A percentile compares a stretch with the other conserved stretches of the same genome.
These are phyloP conservation scores for Colletotrichum magnum DNA, from an alignment of 2,329 filamentous ascomycete genomes.

Conservation along the genomic window DNA sequence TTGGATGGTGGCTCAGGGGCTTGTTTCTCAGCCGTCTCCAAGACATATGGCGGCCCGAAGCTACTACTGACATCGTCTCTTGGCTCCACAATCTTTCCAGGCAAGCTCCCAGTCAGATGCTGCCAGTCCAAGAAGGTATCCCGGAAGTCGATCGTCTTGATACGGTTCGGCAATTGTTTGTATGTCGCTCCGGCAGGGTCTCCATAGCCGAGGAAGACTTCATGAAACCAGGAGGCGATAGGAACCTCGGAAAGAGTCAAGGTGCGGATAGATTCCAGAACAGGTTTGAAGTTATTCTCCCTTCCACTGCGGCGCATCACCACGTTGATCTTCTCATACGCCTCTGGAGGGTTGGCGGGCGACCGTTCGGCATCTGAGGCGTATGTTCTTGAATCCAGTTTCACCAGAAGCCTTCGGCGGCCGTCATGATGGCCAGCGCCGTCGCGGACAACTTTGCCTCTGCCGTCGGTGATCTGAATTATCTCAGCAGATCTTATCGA, in stretches of 20 bases:
- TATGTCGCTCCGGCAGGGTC: constrained; percentile 91
- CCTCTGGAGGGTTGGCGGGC: constrained; percentile 77
- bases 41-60: constrained; percentile 89
- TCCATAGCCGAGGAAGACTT: constrained; percentile 97
- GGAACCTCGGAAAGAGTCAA: constrained; percentile 88
- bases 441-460: constrained; percentile 80
- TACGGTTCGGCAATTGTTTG: constrained; percentile 82
- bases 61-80: constrained; percentile 78
- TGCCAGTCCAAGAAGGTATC: constrained; percentile 98
- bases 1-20: constrained; percentile 66
- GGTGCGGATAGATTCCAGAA: constrained; percentile 91
- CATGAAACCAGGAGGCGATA: constrained; percentile 91
- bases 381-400: constrained; percentile 84
- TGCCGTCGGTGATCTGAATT: constrained; percentile 88
- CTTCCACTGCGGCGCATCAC: constrained; percentile 85
- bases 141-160: constrained; percentile 87
- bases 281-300: constrained; percentile 97
- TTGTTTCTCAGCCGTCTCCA: constrained; percentile 75
- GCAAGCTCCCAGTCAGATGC: constrained; percentile 89
- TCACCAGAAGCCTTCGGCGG: constrained; percentile 81
- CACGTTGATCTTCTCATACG: constrained; percentile 89
- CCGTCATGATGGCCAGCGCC: constrained; percentile 73
- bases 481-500: constrained; percentile 87
- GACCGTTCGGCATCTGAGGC: constrained; percentile 79
- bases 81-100: constrained; percentile 88